phyloP scores from a whole-genome alignment of 441 rosid species.

The Jatropha podagrica region DNA sequence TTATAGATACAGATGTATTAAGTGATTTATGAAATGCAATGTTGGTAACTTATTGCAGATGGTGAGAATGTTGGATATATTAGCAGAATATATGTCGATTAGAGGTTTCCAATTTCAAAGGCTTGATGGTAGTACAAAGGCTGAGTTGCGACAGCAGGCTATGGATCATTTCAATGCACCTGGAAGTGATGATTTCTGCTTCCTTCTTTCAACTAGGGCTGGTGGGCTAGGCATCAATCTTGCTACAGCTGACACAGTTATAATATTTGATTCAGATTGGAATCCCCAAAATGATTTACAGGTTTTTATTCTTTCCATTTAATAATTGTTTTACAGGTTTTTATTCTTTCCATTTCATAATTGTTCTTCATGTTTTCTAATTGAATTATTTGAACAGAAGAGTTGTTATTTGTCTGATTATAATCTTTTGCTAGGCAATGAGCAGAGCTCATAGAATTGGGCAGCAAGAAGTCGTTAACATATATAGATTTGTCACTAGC shows the following conservation, averaged over 20 bases:
- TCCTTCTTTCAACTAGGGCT: constrained; percentile 98
- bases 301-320: constrained; percentile 36
- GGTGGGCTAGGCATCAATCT: constrained; percentile 99
- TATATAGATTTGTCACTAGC: constrained; percentile 99
- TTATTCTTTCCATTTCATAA: background rate
- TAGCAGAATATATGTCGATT: constrained; percentile 82
- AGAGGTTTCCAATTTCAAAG: constrained; percentile 98
- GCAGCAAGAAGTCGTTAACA: constrained; percentile 98
- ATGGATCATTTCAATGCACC: constrained; percentile 99
- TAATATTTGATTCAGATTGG: constrained; percentile 99
- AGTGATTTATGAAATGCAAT: background rate
- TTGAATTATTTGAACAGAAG: constrained; percentile 16
- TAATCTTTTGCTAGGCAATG: constrained; percentile 74
- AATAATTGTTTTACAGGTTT: constrained; percentile 60
- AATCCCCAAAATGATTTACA: constrained; percentile 99
- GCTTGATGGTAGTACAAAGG: constrained; percentile 99
- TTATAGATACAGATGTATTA: background rate
- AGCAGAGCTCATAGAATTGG: constrained; percentile 99
- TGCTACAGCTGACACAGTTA: constrained; percentile 99
- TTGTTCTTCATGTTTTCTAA: background rate
- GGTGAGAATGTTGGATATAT: constrained; percentile 98
- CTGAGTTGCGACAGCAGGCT: constrained; percentile 97
- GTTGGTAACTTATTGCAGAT: constrained; percentile 53
- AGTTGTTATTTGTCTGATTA: constrained; percentile 8
- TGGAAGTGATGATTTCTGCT: constrained; percentile 98